Evolutionary conservation across 2,329 filamentous ascomycete species (phyloP).

Genomic region (Bipolaris cookei): DNA sequence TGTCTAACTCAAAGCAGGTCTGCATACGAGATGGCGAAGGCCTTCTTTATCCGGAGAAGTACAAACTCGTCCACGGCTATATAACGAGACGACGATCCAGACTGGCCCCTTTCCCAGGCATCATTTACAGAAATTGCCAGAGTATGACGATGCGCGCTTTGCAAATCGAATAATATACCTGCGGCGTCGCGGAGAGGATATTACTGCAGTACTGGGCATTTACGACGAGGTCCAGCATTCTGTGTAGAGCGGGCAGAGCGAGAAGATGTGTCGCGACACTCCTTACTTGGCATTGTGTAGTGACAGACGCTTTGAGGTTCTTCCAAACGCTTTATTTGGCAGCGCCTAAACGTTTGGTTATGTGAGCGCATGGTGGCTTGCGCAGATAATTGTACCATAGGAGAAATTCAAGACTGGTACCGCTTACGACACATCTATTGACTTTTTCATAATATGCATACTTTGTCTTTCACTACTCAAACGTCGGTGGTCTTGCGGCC

Average conservation of each 20-base stretch:
- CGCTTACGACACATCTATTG: neutral
- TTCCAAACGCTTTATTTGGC: slow-evolving; percentile 33
- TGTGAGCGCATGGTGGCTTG: slow-evolving; percentile 34
- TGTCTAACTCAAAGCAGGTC: slow-evolving; percentile 54
- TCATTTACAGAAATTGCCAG: slow-evolving; percentile 6
- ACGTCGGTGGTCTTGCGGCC: neutral
- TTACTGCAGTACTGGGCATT: slow-evolving; percentile 27
- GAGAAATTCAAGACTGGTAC: slow-evolving; percentile 23
- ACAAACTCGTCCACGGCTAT: slow-evolving; percentile 36
- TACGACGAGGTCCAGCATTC: slow-evolving; percentile 20
- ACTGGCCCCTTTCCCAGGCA: slow-evolving; percentile 9
- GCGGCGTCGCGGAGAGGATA: slow-evolving; percentile 18
- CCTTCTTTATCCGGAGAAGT: slow-evolving; percentile 64
- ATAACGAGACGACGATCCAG: slow-evolving; percentile 16
- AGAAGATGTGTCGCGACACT: slow-evolving; percentile 23
- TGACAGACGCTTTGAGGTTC: slow-evolving; percentile 40
- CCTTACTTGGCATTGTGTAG: slow-evolving; percentile 33
- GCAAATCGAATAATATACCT: slow-evolving; percentile 21
- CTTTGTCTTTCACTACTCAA: neutral
- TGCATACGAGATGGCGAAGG: slow-evolving; percentile 72
- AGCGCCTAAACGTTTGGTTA: slow-evolving; percentile 36
- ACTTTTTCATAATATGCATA: neutral
- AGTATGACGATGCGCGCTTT: slow-evolving; percentile 17
- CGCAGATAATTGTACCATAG: slow-evolving; percentile 42
- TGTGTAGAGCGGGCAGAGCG: slow-evolving; percentile 23